Conservation (phyloP, 345 rosid genomes). For the Rubroshorea leprosula region DNA sequence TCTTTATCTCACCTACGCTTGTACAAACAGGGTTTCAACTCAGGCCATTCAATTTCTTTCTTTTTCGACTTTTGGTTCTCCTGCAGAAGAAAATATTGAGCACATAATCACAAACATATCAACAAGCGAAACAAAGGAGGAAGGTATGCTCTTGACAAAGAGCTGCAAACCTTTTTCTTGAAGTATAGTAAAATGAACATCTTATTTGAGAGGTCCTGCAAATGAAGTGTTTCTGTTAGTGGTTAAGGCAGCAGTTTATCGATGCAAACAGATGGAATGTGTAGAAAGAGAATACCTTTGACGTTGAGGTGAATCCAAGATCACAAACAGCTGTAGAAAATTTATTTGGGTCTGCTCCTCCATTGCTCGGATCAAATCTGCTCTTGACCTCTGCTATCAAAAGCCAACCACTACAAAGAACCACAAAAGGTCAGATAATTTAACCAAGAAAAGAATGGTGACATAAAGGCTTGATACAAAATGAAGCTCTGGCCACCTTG, state of each 20-base stretch:
- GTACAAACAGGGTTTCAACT: slow-evolving; percentile 85
- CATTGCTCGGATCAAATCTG: slow-evolving; percentile 82
- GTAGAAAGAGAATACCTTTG: slow-evolving; percentile 34
- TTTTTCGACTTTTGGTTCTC: slow-evolving; percentile 39
- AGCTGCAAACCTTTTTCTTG: slow-evolving; percentile 62
- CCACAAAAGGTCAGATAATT: slow-evolving; percentile 6
- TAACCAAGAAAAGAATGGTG: background rate
- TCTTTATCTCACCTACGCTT: slow-evolving; percentile 59
- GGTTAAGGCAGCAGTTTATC: background rate
- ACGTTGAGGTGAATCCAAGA: slow-evolving; percentile 56
- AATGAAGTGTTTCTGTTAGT: background rate
- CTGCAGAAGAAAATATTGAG: slow-evolving; percentile 28
- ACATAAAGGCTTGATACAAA: slow-evolving; percentile 9
- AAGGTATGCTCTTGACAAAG: background rate
- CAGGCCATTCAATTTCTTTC: slow-evolving; percentile 73
- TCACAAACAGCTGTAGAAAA: slow-evolving; percentile 68
- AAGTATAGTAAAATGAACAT: slow-evolving; percentile 79
- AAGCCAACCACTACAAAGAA: slow-evolving; percentile 70
- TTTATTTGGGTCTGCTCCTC: slow-evolving; percentile 79
- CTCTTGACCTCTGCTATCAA: slow-evolving; percentile 96
- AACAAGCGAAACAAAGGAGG: background rate
- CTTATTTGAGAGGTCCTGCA: slow-evolving; percentile 83
- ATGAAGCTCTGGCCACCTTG: slow-evolving; percentile 42
- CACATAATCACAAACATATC: background rate
- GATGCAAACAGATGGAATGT: background rate